phyloP scores from a whole-genome alignment of 2,329 filamentous ascomycete genomes.

The Aplosporella prunicola region DNA sequence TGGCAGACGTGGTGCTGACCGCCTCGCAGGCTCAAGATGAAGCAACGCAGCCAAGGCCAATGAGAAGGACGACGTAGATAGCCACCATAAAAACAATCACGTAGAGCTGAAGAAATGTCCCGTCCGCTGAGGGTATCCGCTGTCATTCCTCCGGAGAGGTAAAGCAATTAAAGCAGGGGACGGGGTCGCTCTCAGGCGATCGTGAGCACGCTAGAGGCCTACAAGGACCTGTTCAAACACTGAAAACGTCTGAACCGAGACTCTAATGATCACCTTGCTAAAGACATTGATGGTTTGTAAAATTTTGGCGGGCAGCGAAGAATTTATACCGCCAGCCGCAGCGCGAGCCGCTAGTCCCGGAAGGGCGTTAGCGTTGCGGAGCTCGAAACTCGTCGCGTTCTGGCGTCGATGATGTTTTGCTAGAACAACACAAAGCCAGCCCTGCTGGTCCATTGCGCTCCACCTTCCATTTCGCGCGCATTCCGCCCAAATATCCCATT shows the following conservation, averaged over 20 bases:
- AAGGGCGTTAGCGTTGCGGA: conserved; percentile 1
- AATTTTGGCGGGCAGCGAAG: conserved; percentile 4
- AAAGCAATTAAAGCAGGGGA: conserved; percentile 43
- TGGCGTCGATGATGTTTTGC: conserved; percentile 12
- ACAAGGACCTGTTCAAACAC: conserved; percentile 82
- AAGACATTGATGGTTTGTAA: conserved; percentile 53
- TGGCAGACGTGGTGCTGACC: conserved; percentile 12
- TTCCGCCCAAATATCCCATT: not conserved
- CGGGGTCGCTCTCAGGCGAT: conserved; percentile 77
- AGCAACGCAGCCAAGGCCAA: conserved; percentile 52
- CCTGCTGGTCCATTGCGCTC: conserved; percentile 5
- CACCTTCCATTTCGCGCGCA: not conserved
- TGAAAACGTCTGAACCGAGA: conserved; percentile 86
- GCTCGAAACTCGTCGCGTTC: conserved; percentile 2
- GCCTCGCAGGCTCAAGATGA: conserved; percentile 58
- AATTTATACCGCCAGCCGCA: conserved; percentile 1
- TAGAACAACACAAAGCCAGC: conserved; percentile 1
- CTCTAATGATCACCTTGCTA: conserved; percentile 81
- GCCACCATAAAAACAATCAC: not conserved
- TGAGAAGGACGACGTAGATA: conserved; percentile 11
- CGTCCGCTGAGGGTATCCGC: conserved; percentile 28
- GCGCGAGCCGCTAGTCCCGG: conserved; percentile 1
- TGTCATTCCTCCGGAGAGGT: conserved; percentile 41
- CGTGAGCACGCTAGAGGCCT: conserved; percentile 93
- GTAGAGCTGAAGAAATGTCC: conserved; percentile 26